Evolutionary conservation across 768 basidiomycete genomes (phyloP).

Genomic region (Suillus luteus): DNA sequence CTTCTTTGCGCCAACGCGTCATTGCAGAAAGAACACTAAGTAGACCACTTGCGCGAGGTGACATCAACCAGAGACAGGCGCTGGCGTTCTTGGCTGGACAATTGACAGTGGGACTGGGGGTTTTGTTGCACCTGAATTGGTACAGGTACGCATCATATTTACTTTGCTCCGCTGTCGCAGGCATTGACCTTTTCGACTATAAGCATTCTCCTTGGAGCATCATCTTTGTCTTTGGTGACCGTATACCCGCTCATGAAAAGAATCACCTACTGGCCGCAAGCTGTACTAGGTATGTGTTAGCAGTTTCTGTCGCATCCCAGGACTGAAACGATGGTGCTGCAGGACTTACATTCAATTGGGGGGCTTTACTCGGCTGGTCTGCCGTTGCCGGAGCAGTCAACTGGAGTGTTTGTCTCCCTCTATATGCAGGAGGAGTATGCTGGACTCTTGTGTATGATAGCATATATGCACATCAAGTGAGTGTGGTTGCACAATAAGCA

Average conservation of each 20-base stretch:
- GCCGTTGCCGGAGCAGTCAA: constrained; percentile 81
- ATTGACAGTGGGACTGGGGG: constrained; percentile 77
- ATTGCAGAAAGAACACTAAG: constrained; percentile 75
- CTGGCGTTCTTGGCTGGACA: constrained; percentile 81
- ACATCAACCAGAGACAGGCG: constrained; percentile 75
- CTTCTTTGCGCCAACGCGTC: constrained; percentile 4
- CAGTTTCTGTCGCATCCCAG: not conserved
- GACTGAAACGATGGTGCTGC: constrained; percentile 3
- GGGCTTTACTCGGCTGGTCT: constrained; percentile 93
- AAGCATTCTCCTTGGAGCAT: constrained; percentile 90
- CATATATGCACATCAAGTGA: constrained; percentile 95
- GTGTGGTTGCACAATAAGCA: constrained; percentile 13
- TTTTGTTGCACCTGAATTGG: constrained; percentile 90
- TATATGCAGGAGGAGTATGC: constrained; percentile 86
- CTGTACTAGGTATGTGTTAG: constrained; percentile 73
- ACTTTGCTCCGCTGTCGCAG: not conserved
- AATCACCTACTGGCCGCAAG: constrained; percentile 95
- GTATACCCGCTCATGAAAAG: constrained; percentile 98
- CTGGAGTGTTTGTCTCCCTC: constrained; percentile 81
- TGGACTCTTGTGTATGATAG: constrained; percentile 99
- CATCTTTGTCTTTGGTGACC: constrained; percentile 84
- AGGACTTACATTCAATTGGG: constrained; percentile 99
- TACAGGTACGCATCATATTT: constrained; percentile 66
- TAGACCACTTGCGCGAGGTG: constrained; percentile 86
- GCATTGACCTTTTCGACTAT: constrained; percentile 4